Conservation (phyloP, 257 asterid species). For the Petunia secreta region DNA sequence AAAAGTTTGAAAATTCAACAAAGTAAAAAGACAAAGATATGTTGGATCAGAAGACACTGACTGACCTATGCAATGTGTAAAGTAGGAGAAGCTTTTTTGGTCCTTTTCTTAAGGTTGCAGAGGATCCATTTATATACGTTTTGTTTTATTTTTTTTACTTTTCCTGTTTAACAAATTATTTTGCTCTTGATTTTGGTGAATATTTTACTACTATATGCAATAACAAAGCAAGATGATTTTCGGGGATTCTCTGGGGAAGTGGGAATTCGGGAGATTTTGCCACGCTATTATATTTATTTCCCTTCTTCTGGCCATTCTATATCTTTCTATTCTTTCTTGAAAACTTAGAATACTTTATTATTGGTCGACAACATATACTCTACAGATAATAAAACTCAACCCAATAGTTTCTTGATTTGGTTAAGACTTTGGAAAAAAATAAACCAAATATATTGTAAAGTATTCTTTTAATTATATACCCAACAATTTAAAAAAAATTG, state of each 20-base stretch:
- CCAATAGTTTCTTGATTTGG: no score
- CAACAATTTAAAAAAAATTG: no score
- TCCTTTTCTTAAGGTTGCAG: slow-evolving; percentile 12
- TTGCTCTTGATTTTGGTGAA: not conserved
- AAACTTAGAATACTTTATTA: no score
- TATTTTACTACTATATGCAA: not conserved
- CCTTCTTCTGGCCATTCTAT: not conserved
- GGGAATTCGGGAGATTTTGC: slow-evolving; percentile 39
- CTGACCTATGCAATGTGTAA: slow-evolving; percentile 16
- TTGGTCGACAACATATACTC: no score
- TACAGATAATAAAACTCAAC: no score
- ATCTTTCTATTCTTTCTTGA: not conserved
- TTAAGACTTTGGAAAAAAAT: no score
- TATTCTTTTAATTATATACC: no score
- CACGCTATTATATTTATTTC: slow-evolving; percentile 21
- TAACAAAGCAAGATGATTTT: slow-evolving; percentile 27
- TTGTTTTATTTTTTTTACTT: not conserved
- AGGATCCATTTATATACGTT: slow-evolving; percentile 20
- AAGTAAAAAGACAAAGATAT: slow-evolving; percentile 17
- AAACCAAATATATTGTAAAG: no score
- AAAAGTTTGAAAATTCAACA: no score
- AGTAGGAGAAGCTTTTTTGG: slow-evolving; percentile 16
- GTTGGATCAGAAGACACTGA: slow-evolving; percentile 6
- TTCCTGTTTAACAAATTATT: not conserved
- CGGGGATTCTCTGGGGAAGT: slow-evolving; percentile 34